These are phyloP conservation scores for Saccharomyces hybrid DNA, from an alignment of 1,139 yeast genomes.

Conservation along the genomic window DNA sequence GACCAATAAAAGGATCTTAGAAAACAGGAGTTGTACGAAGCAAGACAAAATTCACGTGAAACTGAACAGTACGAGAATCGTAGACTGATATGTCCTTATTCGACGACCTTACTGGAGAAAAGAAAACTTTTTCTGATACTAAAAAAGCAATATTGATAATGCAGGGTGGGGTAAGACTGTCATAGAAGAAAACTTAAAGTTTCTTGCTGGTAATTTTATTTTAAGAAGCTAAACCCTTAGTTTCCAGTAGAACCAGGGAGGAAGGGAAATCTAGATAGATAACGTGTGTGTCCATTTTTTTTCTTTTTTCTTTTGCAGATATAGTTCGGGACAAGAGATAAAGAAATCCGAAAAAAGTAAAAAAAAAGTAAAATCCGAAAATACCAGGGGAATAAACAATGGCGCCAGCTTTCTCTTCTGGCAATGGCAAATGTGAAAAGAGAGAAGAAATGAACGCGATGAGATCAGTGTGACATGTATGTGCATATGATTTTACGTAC, in stretches of 20 bases:
- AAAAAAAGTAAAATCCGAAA: neutral
- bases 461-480: neutral
- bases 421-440: neutral
- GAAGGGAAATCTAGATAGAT: neutral
- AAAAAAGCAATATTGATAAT: too few relatives aligned
- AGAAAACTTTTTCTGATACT: too few relatives aligned
- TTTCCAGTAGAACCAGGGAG: neutral
- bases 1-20: neutral
- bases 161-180: too few relatives aligned
- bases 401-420: too few relatives aligned
- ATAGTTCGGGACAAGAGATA: neutral
- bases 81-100: neutral
- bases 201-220: neutral
- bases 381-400: too few relatives aligned
- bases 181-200: too few relatives aligned
- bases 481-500: neutral
- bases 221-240: neutral
- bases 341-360: neutral
- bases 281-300: neutral
- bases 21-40: neutral
- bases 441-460: neutral
- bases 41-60: neutral
- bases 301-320: neutral
- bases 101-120: too few relatives aligned
- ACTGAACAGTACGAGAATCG: neutral